Evolutionary conservation across 805 yeast species (phyloP).

Genomic region (Spathaspora gorwiae): DNA sequence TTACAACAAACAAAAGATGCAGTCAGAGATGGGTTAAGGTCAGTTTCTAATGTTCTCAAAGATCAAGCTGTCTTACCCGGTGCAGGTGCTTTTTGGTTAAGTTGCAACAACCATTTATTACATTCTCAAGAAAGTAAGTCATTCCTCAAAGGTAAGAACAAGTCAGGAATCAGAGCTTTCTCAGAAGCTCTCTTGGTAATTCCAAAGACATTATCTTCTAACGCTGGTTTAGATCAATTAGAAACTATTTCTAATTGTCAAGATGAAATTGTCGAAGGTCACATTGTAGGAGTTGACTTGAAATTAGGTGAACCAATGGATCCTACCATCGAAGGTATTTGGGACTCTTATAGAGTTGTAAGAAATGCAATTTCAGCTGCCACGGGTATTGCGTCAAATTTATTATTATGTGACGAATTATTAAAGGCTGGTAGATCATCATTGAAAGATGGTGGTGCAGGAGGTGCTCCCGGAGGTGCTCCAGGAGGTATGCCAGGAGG

Average conservation of each 20-base stretch:
- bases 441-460: slow-evolving; percentile 54
- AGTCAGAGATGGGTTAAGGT: slow-evolving; percentile 92
- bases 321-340: slow-evolving; percentile 88
- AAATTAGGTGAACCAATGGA: slow-evolving; percentile 93
- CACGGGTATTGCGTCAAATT: slow-evolving; percentile 88
- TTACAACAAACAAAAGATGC: slow-evolving; percentile 94
- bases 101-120: slow-evolving; percentile 67
- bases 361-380: slow-evolving; percentile 92
- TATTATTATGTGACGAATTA: slow-evolving; percentile 91
- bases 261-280: slow-evolving; percentile 79
- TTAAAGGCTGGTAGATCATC: slow-evolving; percentile 96
- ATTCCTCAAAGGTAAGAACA: slow-evolving; percentile 73
- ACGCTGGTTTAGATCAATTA: slow-evolving; percentile 90
- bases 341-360: slow-evolving; percentile 93
- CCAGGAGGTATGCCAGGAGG: slow-evolving; percentile 12
- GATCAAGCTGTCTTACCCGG: slow-evolving; percentile 90
- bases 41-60: slow-evolving; percentile 85
- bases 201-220: slow-evolving; percentile 88
- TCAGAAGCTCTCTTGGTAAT: slow-evolving; percentile 86
- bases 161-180: slow-evolving; percentile 89
- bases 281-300: slow-evolving; percentile 86
- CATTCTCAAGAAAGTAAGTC: slow-evolving; percentile 25
- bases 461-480: slow-evolving; percentile 16
- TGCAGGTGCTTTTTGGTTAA: slow-evolving; percentile 91
- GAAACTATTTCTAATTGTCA: slow-evolving; percentile 86